Evolutionary conservation across 805 yeast species (phyloP).

Genomic region (Cyberlindnera euphorbiae): DNA sequence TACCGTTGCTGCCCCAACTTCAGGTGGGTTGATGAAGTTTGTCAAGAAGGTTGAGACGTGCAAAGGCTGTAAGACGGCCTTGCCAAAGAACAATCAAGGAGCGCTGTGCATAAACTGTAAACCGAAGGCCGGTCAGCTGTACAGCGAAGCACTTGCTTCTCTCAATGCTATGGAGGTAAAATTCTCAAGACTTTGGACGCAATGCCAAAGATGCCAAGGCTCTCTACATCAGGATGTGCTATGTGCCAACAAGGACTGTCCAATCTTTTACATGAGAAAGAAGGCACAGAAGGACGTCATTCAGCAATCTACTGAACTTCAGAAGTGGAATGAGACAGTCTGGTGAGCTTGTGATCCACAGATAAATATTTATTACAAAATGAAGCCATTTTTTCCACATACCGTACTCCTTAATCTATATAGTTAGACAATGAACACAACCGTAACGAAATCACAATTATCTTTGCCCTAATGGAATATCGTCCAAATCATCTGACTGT

Average conservation of each 20-base stretch:
- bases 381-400: background rate
- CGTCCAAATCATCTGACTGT: too few species aligned
- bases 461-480: too few species aligned
- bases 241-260: conserved; percentile 94
- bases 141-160: conserved; percentile 73
- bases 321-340: conserved; percentile 34
- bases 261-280: conserved; percentile 93
- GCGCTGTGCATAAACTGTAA: conserved; percentile 80
- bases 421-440: too few species aligned
- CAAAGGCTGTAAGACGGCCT: conserved; percentile 81
- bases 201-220: conserved; percentile 97
- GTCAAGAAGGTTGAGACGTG: conserved; percentile 87
- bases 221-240: conserved; percentile 92
- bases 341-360: conserved; percentile 16
- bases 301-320: conserved; percentile 33
- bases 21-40: conserved; percentile 87
- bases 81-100: conserved; percentile 53
- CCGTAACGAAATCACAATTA: too few species aligned
- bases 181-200: conserved; percentile 92
- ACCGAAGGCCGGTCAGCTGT: conserved; percentile 66
- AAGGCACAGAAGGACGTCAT: conserved; percentile 39
- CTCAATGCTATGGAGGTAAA: conserved; percentile 77
- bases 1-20: conserved; percentile 42
- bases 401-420: too few species aligned
- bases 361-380: too few species aligned